phyloP scores from a whole-genome alignment of 192 early-diverging fungal genomes.

The Linnemannia exigua region DNA sequence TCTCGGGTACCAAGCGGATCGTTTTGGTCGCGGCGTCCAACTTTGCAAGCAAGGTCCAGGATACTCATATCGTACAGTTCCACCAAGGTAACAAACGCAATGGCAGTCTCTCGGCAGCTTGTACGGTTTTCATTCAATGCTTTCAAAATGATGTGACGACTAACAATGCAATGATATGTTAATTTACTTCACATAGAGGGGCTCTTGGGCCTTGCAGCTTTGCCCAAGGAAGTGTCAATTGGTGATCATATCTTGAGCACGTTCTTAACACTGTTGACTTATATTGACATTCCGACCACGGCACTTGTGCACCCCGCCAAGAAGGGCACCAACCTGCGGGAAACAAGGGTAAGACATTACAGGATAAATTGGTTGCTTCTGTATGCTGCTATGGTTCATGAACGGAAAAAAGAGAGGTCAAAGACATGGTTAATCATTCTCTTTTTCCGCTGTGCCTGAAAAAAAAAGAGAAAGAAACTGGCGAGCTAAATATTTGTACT shows the following conservation, averaged over 20 bases:
- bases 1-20: constrained; percentile 24
- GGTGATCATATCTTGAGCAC: constrained; percentile 46
- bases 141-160: background rate
- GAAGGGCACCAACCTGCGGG: constrained; percentile 27
- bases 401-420: too few relatives aligned
- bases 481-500: background rate
- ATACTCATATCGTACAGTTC: constrained; percentile 16
- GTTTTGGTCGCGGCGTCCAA: constrained; percentile 41
- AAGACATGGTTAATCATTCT: too few relatives aligned
- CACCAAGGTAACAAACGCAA: constrained; percentile 43
- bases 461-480: background rate
- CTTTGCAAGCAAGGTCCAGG: constrained; percentile 9
- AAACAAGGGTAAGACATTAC: constrained; percentile 23
- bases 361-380: background rate
- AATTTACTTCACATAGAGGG: background rate
- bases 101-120: too few relatives aligned
- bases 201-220: background rate
- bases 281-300: constrained; percentile 29
- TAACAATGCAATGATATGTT: background rate
- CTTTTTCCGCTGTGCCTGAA: background rate
- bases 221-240: constrained; percentile 25
- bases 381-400: background rate
- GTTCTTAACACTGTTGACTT: constrained; percentile 28
- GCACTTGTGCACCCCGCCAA: constrained; percentile 40
- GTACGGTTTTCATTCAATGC: background rate